phyloP scores from a whole-genome alignment of 2,329 filamentous ascomycete genomes.

The Colletotrichum agaves region DNA sequence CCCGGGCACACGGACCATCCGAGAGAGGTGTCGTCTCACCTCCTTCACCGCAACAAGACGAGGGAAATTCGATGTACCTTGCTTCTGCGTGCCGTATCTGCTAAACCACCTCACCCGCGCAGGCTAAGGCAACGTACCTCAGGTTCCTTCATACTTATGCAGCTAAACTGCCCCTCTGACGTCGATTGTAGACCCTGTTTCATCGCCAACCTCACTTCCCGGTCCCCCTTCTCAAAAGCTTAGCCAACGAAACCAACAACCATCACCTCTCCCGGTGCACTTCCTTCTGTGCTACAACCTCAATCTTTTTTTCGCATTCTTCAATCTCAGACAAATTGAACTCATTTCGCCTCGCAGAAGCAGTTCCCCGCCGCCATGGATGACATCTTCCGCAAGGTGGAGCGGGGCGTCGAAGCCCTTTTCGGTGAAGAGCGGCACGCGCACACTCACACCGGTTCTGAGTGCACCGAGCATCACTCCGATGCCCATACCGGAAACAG shows the following conservation, averaged over 20 bases:
- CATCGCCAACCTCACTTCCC: slow-evolving; percentile 26
- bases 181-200: slow-evolving; percentile 32
- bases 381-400: slow-evolving; percentile 56
- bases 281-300: background rate
- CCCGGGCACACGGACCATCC: slow-evolving; percentile 32
- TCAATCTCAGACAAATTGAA: background rate
- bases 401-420: slow-evolving; percentile 53
- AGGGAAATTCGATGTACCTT: slow-evolving; percentile 22
- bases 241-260: slow-evolving; percentile 21
- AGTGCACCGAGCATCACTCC: slow-evolving; percentile 54
- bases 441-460: slow-evolving; percentile 54
- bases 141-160: slow-evolving; percentile 12
- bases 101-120: background rate
- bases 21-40: slow-evolving; percentile 22
- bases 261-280: background rate
- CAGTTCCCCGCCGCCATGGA: slow-evolving; percentile 46
- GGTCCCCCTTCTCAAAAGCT: slow-evolving; percentile 33
- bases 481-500: slow-evolving; percentile 61
- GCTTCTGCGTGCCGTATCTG: background rate
- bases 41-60: slow-evolving; percentile 29
- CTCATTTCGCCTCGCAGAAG: slow-evolving; percentile 3
- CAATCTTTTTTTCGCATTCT: background rate
- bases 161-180: slow-evolving; percentile 32
- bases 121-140: background rate
- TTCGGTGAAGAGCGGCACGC: slow-evolving; percentile 56